These are phyloP conservation scores for Acmispon strigosus DNA, from an alignment of 306 rosid genomes.

Conservation along the genomic window DNA sequence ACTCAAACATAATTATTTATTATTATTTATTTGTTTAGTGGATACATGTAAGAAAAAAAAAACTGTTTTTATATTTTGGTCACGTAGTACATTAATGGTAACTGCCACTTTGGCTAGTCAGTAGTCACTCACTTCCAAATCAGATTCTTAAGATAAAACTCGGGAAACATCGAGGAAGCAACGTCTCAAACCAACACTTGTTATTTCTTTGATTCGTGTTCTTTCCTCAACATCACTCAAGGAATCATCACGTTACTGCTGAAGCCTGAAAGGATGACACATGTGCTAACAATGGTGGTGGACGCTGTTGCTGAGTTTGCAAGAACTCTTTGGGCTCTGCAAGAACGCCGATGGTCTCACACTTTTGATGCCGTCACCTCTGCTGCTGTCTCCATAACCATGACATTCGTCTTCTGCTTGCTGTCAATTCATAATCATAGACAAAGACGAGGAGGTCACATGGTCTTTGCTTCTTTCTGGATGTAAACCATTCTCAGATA, in stretches of 20 bases:
- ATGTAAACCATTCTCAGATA: neutral
- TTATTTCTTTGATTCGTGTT: neutral
- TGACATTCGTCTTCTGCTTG: slow-evolving; percentile 34
- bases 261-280: slow-evolving; percentile 39
- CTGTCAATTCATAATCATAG: slow-evolving; percentile 24
- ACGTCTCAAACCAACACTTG: neutral
- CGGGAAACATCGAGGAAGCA: slow-evolving; percentile 45
- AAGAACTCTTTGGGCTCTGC: slow-evolving; percentile 55
- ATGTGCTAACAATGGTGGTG: slow-evolving; percentile 31
- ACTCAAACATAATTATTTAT: no score
- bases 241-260: neutral
- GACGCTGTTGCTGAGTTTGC: slow-evolving; percentile 34
- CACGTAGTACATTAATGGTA: neutral
- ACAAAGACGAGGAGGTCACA: neutral
- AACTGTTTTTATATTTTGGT: no score
- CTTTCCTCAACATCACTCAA: neutral
- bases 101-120: neutral
- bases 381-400: slow-evolving; percentile 31
- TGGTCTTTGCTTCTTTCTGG: slow-evolving; percentile 14
- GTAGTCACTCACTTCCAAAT: neutral
- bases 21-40: no score
- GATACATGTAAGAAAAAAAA: no score
- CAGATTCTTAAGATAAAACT: neutral
- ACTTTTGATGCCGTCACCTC: slow-evolving; percentile 44
- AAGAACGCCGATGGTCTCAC: slow-evolving; percentile 46